These are phyloP conservation scores for Cajanus cajan DNA, from an alignment of 306 rosid species.

Conservation along the genomic window DNA sequence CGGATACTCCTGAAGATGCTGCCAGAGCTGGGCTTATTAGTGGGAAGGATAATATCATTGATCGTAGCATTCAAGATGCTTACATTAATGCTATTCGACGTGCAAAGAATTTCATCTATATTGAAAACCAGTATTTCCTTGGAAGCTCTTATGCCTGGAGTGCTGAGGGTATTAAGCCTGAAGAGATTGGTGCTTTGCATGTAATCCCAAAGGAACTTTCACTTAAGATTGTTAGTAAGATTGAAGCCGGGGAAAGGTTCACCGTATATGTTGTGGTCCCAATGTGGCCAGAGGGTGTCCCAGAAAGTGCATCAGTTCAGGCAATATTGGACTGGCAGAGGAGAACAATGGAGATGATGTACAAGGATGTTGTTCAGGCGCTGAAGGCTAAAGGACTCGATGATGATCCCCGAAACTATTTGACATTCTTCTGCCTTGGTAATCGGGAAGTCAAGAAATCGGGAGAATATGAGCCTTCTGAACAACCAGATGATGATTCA, in stretches of 20 bases:
- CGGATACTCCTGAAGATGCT: slow-evolving; percentile 75
- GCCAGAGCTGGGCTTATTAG: slow-evolving; percentile 71
- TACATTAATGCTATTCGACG: slow-evolving; percentile 71
- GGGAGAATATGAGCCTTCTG: slow-evolving; percentile 66
- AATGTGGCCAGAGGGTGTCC: slow-evolving; percentile 82
- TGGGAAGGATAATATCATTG: slow-evolving; percentile 72
- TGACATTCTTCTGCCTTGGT: slow-evolving; percentile 83
- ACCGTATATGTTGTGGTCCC: slow-evolving; percentile 66
- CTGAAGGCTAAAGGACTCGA: slow-evolving; percentile 58
- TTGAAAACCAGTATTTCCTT: slow-evolving; percentile 77
- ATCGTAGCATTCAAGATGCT: slow-evolving; percentile 76
- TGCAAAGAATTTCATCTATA: slow-evolving; percentile 68
- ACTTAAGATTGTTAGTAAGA: slow-evolving; percentile 68
- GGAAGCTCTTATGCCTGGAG: slow-evolving; percentile 68
- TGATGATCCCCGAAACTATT: slow-evolving; percentile 70
- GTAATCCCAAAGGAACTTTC: slow-evolving; percentile 72
- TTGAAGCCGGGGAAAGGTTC: slow-evolving; percentile 73
- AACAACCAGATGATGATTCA: slow-evolving; percentile 56
- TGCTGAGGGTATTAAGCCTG: slow-evolving; percentile 55
- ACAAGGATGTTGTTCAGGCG: slow-evolving; percentile 56
- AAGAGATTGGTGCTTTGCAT: slow-evolving; percentile 67
- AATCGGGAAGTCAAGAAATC: slow-evolving; percentile 66
- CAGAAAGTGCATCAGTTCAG: slow-evolving; percentile 75
- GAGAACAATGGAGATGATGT: slow-evolving; percentile 80
- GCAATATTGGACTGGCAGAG: slow-evolving; percentile 81